Evolutionary conservation across 2,329 filamentous ascomycete species (phyloP).

Genomic region (Lasiodiplodia sp.): DNA sequence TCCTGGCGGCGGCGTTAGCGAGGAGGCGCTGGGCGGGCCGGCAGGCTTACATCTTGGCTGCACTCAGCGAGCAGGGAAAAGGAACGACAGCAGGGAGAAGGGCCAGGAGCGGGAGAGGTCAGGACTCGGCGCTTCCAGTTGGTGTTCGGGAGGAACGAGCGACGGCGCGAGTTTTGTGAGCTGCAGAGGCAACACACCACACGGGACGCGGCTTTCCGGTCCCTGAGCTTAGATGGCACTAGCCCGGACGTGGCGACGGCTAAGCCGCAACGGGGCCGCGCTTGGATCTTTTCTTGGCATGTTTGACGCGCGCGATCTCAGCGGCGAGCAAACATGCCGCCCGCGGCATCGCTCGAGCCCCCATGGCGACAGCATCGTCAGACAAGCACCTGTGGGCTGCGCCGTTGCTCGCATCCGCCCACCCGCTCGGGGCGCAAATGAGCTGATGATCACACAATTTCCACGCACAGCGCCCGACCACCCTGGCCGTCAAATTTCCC

Average conservation of each 20-base stretch:
- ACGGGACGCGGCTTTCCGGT: slow-evolving; percentile 14
- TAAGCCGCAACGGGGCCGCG: background rate
- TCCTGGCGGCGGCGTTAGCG: slow-evolving; percentile 37
- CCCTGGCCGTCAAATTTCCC: slow-evolving; percentile 23
- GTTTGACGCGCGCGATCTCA: slow-evolving; percentile 14
- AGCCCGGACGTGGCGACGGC: background rate
- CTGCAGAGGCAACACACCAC: slow-evolving; percentile 11
- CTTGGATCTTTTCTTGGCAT: slow-evolving; percentile 12
- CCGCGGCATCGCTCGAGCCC: slow-evolving; percentile 3
- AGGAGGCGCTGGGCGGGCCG: background rate
- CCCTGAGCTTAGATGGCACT: slow-evolving; percentile 18
- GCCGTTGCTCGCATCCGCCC: background rate
- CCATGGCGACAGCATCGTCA: slow-evolving; percentile 26
- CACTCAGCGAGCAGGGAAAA: slow-evolving; percentile 13
- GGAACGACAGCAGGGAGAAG: slow-evolving; percentile 1
- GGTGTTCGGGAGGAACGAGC: slow-evolving; percentile 4
- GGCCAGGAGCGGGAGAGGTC: slow-evolving; percentile 11
- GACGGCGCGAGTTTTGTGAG: slow-evolving; percentile 14
- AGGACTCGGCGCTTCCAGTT: slow-evolving; percentile 18
- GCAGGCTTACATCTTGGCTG: slow-evolving; percentile 14
- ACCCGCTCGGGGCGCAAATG: slow-evolving; percentile 6
- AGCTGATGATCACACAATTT: slow-evolving; percentile 27
- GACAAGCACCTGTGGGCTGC: slow-evolving; percentile 22
- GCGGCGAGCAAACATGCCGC: slow-evolving; percentile 11
- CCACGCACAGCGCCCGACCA: slow-evolving; percentile 9